These are phyloP conservation scores for Chalaropsis thielavioides DNA, from an alignment of 2,329 filamentous ascomycete species.

Conservation along the genomic window DNA sequence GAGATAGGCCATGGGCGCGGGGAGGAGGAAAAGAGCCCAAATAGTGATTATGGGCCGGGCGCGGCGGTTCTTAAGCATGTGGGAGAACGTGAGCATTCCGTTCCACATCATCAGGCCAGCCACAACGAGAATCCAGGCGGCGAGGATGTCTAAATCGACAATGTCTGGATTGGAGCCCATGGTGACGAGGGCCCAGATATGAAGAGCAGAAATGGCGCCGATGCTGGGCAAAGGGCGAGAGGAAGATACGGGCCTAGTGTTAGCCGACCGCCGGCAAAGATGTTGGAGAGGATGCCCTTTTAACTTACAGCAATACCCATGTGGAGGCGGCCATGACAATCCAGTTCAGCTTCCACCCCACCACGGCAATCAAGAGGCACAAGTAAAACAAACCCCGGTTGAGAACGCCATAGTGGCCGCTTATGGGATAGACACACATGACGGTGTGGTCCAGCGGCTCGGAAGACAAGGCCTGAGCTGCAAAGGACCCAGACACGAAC, in stretches of 20 bases:
- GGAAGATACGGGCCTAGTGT: not conserved
- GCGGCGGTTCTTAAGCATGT: slow-evolving; percentile 15
- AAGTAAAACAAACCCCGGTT: slow-evolving; percentile 14
- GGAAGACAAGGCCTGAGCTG: slow-evolving; percentile 8
- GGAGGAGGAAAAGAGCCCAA: slow-evolving; percentile 14
- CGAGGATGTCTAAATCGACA: slow-evolving; percentile 15
- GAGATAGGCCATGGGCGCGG: slow-evolving; percentile 16
- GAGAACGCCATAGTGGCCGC: slow-evolving; percentile 13
- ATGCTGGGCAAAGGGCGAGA: not conserved
- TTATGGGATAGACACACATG: slow-evolving; percentile 17
- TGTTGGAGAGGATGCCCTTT: too few species aligned
- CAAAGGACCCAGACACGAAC: slow-evolving; percentile 6
- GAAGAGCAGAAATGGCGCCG: slow-evolving; percentile 11
- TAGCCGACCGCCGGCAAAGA: not conserved
- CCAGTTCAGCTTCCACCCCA: slow-evolving; percentile 16
- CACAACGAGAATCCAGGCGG: slow-evolving; percentile 14
- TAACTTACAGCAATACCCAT: slow-evolving; percentile 14
- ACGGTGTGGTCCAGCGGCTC: slow-evolving; percentile 14
- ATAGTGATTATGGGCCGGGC: slow-evolving; percentile 15
- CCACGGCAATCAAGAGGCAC: slow-evolving; percentile 13
- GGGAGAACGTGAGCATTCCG: slow-evolving; percentile 16
- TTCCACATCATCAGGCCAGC: slow-evolving; percentile 16
- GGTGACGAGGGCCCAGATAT: slow-evolving; percentile 14
- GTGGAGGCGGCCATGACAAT: slow-evolving; percentile 9
- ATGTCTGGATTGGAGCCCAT: slow-evolving; percentile 12